Evolutionary conservation across 495 filamentous ascomycete genomes (phyloP).

Genomic region (Penicillium longicatenatum): DNA sequence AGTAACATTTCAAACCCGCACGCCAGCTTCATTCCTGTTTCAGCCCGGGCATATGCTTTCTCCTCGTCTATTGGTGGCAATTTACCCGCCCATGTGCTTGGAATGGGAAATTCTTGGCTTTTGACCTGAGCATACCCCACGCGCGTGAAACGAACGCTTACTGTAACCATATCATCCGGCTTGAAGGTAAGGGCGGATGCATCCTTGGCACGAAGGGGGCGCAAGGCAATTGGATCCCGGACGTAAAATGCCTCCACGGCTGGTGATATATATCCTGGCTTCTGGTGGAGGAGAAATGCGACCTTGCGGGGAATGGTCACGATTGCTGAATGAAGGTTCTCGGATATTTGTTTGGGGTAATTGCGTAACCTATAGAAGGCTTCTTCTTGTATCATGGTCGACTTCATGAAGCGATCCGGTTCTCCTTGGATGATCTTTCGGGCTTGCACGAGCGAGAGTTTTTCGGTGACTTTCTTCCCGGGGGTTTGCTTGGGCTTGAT

Average conservation of each 20-base stretch:
- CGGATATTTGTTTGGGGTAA: slow-evolving; percentile 73
- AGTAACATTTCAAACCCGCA: slow-evolving; percentile 92
- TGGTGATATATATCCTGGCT: slow-evolving; percentile 73
- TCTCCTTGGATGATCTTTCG: slow-evolving; percentile 55
- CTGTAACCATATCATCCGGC: slow-evolving; percentile 74
- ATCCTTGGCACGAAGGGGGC: slow-evolving; percentile 60
- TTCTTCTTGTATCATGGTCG: slow-evolving; percentile 75
- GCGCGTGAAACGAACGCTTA: slow-evolving; percentile 79
- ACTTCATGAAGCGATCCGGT: slow-evolving; percentile 59
- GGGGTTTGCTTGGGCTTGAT: slow-evolving; percentile 59
- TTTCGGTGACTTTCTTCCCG: slow-evolving; percentile 39
- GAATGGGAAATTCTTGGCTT: slow-evolving; percentile 79
- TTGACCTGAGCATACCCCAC: slow-evolving; percentile 89
- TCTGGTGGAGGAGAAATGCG: slow-evolving; percentile 75
- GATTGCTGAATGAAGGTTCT: slow-evolving; percentile 70
- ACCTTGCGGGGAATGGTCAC: slow-evolving; percentile 78
- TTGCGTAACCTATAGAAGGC: slow-evolving; percentile 84
- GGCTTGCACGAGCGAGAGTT: slow-evolving; percentile 62
- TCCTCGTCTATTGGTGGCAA: slow-evolving; percentile 38
- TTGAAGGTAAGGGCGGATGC: slow-evolving; percentile 58
- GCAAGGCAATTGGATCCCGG: slow-evolving; percentile 78
- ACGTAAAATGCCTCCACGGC: slow-evolving; percentile 93
- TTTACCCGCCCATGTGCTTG: slow-evolving; percentile 59
- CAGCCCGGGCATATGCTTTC: slow-evolving; percentile 51
- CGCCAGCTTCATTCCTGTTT: slow-evolving; percentile 85